Evolutionary conservation across 768 basidiomycete species (phyloP).

Genomic region (Agrocybe praecox): DNA sequence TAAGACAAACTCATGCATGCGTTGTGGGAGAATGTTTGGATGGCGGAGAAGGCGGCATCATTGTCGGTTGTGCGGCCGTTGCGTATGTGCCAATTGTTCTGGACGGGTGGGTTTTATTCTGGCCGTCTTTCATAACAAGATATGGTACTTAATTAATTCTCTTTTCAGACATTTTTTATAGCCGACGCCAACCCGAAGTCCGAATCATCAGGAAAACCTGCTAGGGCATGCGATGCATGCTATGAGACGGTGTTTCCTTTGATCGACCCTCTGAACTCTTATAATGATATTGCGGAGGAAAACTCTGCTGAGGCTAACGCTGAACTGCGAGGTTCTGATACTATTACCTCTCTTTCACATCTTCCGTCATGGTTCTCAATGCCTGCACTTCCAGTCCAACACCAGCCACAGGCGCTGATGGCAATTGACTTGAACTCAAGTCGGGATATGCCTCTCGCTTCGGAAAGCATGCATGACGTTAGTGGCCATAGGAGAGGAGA

Average conservation of each 20-base stretch:
- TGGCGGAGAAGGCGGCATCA: slow-evolving; percentile 84
- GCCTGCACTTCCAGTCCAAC: slow-evolving; percentile 46
- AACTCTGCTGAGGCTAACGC: background rate
- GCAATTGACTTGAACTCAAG: slow-evolving; percentile 39
- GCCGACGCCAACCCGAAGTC: slow-evolving; percentile 53
- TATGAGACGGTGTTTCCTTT: slow-evolving; percentile 86
- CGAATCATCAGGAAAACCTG: slow-evolving; percentile 48
- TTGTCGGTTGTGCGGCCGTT: slow-evolving; percentile 82
- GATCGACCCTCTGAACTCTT: slow-evolving; percentile 31
- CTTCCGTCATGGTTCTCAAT: slow-evolving; percentile 60
- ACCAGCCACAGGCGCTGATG: slow-evolving; percentile 49
- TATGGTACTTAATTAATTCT: background rate
- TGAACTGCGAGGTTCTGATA: slow-evolving; percentile 28
- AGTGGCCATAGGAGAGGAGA: slow-evolving; percentile 4
- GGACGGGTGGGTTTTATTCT: slow-evolving; percentile 53
- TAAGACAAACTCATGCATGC: slow-evolving; percentile 83
- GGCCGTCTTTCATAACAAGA: background rate
- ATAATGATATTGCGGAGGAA: slow-evolving; percentile 4
- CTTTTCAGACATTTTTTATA: slow-evolving; percentile 81
- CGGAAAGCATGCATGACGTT: slow-evolving; percentile 2
- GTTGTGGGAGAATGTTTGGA: slow-evolving; percentile 76
- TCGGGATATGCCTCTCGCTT: slow-evolving; percentile 18
- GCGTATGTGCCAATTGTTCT: slow-evolving; percentile 87
- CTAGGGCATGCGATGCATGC: slow-evolving; percentile 84
- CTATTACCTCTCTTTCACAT: slow-evolving; percentile 52